Evolutionary conservation across 2,329 filamentous ascomycete genomes (phyloP), one percentile per base, ranked within the genome.

Genomic region (Scleromitrula shiraiana): DNA sequence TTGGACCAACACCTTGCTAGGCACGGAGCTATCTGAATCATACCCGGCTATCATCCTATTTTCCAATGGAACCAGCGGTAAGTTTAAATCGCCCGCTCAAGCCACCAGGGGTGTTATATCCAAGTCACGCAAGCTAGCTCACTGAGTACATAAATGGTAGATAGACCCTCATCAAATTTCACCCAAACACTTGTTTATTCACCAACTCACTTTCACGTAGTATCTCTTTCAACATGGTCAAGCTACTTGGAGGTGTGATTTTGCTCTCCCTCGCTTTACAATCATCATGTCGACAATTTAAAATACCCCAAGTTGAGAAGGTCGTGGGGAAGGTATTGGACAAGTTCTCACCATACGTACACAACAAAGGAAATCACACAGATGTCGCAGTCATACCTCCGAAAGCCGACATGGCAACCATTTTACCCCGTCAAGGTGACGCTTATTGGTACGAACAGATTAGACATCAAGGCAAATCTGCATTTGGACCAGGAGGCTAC

Each of bases 391-490:
- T 36, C 19, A 48, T 48, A 12, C 14, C 38, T 9, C 23, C 45
- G 23, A 48, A 42, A 12, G 27, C 41, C 14, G 38, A 48, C 5
- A 48, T 48, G 39, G 29, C 45, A 15, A 9, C 41, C 9, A 48
- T 48, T 4, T 26, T 46, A 4, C 33, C 43, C 39, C 43, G 43
- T 24, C n/a, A n/a, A n/a, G n/a, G n/a, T n/a, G n/a, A n/a, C n/a
- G n/a, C 27, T 17, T 57, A 56, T 30, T 57, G 53, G 55, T 46
- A 52, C 22, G 53, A 52, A 20, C 22, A 53, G 7, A 57, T 57
- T 22, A 32, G 36, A n/a, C 53, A 57, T 23, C 50, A 54, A 41
- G 55, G 55, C 2, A 33, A 53, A 24, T 27, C 53, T 23, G 38
- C 55, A 5, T 56, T 54, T 39, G 36, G 17, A 8, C 10, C 15